phyloP scores from a whole-genome alignment of 1,284 basidiomycete genomes.

The Takashimella tepidaria region DNA sequence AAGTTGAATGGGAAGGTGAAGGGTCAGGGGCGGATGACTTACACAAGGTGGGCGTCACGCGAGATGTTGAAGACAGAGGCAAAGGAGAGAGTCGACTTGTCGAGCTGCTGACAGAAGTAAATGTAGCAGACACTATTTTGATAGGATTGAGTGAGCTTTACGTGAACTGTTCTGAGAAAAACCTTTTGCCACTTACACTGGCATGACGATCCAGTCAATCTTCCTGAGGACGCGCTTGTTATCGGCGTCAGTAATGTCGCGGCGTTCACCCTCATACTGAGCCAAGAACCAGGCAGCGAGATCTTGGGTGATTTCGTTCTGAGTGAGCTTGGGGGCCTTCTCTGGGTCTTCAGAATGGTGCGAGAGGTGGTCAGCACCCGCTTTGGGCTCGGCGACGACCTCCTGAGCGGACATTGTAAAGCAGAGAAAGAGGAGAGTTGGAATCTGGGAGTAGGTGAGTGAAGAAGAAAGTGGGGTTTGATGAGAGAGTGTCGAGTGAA shows the following conservation, averaged over 20 bases:
- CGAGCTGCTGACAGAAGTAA: slow-evolving; percentile 34
- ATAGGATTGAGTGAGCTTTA: too few relatives aligned
- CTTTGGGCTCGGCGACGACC: background rate
- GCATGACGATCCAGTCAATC: slow-evolving; percentile 4
- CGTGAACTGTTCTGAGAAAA: background rate
- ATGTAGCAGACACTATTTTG: slow-evolving; percentile 18
- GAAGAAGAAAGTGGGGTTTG: background rate
- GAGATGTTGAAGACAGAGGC: slow-evolving; percentile 25
- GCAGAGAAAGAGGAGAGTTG: too few relatives aligned
- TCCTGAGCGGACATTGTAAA: background rate
- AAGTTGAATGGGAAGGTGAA: too few relatives aligned
- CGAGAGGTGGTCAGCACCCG: background rate
- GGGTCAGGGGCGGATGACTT: too few relatives aligned
- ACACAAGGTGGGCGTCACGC: slow-evolving; percentile 18
- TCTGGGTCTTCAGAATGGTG: background rate
- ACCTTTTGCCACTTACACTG: slow-evolving; percentile 5
- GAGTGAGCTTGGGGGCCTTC: background rate
- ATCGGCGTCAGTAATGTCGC: slow-evolving; percentile 15
- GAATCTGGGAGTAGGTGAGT: background rate
- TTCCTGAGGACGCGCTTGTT: background rate
- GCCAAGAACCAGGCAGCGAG: slow-evolving; percentile 4
- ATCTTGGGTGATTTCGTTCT: background rate
- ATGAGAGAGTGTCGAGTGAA: background rate
- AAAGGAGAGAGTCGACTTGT: slow-evolving; percentile 30
- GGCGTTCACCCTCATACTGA: slow-evolving; percentile 2